A percentile compares a stretch with the other conserved stretches of the same genome.
Conservation (phyloP, 257 asterid species). For the Solanum sitiens region DNA sequence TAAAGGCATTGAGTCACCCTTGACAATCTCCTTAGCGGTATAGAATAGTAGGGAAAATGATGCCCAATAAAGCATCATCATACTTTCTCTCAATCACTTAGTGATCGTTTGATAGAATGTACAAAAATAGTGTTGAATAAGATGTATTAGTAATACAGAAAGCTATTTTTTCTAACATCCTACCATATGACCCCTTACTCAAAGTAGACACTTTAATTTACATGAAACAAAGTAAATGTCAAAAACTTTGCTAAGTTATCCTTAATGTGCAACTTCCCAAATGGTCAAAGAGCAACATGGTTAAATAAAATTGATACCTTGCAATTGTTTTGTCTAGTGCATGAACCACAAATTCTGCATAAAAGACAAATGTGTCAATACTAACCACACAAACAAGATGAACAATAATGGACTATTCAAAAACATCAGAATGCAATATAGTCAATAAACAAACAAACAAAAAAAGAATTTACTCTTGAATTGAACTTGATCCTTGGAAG, state of each 20-base stretch:
- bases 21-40: too few relatives aligned
- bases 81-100: not conserved
- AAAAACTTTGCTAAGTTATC: not conserved
- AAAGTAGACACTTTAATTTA: not conserved
- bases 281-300: not conserved
- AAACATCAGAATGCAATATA: not conserved
- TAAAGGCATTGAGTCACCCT: too few relatives aligned
- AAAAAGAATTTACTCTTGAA: conserved; percentile 50
- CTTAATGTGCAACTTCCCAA: not conserved
- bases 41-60: too few relatives aligned
- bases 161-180: not conserved
- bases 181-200: not conserved
- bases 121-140: not conserved
- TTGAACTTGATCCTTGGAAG: conserved; percentile 69
- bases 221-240: not conserved
- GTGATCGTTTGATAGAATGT: not conserved
- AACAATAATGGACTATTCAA: not conserved
- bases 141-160: not conserved
- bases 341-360: conserved; percentile 73
- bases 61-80: not conserved
- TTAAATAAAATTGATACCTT: conserved; percentile 32
- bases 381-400: not conserved
- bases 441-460: too few relatives aligned
- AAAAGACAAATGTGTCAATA: not conserved
- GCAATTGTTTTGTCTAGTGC: conserved; percentile 72